A percentile compares a stretch with the other conserved stretches of the same genome.
These are phyloP conservation scores for Aspergillus fumigatus DNA, from an alignment of 2,329 filamentous ascomycete species.

Conservation along the genomic window DNA sequence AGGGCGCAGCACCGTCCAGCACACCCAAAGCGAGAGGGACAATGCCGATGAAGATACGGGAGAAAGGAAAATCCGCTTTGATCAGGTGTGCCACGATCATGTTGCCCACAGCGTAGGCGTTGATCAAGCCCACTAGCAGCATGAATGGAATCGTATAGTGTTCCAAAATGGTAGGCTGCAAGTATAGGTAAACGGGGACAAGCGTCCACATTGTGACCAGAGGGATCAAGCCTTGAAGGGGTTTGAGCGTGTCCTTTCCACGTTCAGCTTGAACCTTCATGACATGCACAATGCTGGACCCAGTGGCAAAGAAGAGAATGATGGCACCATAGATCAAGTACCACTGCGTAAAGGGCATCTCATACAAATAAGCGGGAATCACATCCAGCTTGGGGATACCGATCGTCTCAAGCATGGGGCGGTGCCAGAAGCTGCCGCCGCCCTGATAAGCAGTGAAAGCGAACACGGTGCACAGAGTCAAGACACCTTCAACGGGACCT, in stretches of 20 bases:
- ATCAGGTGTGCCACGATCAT: conserved; percentile 95
- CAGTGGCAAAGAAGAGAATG: conserved; percentile 79
- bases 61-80: conserved; percentile 81
- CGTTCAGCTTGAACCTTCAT: conserved; percentile 72
- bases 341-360: conserved; percentile 84
- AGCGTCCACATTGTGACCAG: conserved; percentile 75
- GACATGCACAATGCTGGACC: conserved; percentile 70
- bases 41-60: conserved; percentile 66
- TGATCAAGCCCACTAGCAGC: conserved; percentile 82
- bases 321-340: conserved; percentile 82
- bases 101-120: conserved; percentile 90
- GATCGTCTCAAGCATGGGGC: conserved; percentile 67
- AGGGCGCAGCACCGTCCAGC: conserved; percentile 72
- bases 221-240: conserved; percentile 77
- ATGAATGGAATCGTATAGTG: conserved; percentile 84
- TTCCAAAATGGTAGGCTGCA: conserved; percentile 79
- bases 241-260: conserved; percentile 59
- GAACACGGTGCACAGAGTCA: conserved; percentile 79
- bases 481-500: conserved; percentile 89
- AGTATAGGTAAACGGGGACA: conserved; percentile 71
- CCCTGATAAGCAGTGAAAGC: conserved; percentile 78
- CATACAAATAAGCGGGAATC: conserved; percentile 68
- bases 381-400: conserved; percentile 60
- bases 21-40: conserved; percentile 75
- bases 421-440: conserved; percentile 89